Conservation (phyloP, 2,329 filamentous ascomycete species). For the Stachybotrys chartarum region DNA sequence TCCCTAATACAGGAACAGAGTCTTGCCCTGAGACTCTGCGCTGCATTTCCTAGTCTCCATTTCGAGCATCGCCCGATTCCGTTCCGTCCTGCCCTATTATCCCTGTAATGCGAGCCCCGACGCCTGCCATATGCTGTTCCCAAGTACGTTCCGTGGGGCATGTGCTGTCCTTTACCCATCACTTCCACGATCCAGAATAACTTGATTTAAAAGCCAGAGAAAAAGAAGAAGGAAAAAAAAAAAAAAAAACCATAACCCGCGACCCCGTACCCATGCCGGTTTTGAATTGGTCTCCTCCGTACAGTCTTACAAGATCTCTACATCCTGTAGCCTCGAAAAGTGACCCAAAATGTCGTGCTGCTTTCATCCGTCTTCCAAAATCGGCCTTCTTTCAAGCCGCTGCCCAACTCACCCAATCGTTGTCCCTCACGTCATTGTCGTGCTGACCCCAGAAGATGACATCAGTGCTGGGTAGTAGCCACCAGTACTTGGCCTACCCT, state of each 20-base stretch:
- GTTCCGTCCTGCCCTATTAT: neutral
- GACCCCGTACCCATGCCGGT: neutral
- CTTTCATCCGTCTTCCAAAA: neutral
- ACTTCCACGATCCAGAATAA: neutral
- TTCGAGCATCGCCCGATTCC: neutral
- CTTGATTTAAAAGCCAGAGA: neutral
- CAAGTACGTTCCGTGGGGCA: neutral
- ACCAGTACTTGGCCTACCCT: constrained; percentile 42
- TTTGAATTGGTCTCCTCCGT: neutral
- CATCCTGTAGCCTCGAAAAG: too few species aligned
- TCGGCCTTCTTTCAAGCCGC: neutral
- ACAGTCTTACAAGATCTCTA: neutral
- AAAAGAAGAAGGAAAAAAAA: neutral
- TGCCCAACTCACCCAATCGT: neutral
- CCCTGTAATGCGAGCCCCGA: neutral
- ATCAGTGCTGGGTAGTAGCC: constrained; percentile 48
- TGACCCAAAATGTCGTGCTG: neutral
- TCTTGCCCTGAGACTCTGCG: too few species aligned
- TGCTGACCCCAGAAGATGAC: constrained; percentile 39
- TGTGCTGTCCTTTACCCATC: neutral
- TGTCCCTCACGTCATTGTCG: constrained; percentile 24
- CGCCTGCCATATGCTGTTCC: neutral
- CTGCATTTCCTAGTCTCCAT: neutral
- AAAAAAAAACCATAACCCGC: neutral
- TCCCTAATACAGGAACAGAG: too few species aligned